Percentiles rank a stretch among this genome's conserved stretches.
phyloP scores from a whole-genome alignment of 2,329 filamentous ascomycete species.

The Niveomyces coronatus region DNA sequence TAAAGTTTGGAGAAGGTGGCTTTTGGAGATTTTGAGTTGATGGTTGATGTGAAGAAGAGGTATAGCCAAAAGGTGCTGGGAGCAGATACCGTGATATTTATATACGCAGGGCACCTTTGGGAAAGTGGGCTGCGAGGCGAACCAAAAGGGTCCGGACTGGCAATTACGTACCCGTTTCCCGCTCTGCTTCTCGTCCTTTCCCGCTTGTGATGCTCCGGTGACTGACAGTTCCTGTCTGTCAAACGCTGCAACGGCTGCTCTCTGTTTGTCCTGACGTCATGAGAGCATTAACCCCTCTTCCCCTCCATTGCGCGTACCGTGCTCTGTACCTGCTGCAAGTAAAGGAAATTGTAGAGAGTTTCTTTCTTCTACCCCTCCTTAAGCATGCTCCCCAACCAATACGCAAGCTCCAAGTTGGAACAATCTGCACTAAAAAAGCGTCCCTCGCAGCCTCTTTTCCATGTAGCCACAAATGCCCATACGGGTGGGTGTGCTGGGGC shows the following conservation, averaged over 20 bases:
- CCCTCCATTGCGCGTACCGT: too few relatives aligned
- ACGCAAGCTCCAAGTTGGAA: neutral
- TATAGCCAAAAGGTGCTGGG: slow-evolving; percentile 17
- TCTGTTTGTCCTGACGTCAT: slow-evolving; percentile 8
- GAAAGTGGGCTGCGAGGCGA: slow-evolving; percentile 3
- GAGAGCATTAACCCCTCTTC: too few relatives aligned
- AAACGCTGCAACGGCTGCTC: neutral
- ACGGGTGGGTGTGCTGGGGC: too few relatives aligned
- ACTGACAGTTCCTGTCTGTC: slow-evolving; percentile 4
- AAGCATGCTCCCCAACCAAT: neutral
- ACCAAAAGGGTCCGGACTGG: slow-evolving; percentile 4
- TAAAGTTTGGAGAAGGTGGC: slow-evolving; percentile 10
- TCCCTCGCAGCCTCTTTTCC: too few relatives aligned
- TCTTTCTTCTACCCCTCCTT: too few relatives aligned
- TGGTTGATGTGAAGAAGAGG: slow-evolving; percentile 12
- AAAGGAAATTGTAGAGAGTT: too few relatives aligned
- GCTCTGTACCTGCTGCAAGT: too few relatives aligned
- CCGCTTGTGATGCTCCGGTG: slow-evolving; percentile 5
- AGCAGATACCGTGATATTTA: slow-evolving; percentile 8
- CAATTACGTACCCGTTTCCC: slow-evolving; percentile 4
- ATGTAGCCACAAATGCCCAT: too few relatives aligned
- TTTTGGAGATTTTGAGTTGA: slow-evolving; percentile 4
- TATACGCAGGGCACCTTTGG: slow-evolving; percentile 1
- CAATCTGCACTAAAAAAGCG: too few relatives aligned
- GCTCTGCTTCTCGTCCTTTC: neutral